Percentiles rank a stretch among this genome's conserved stretches.
phyloP scores from a whole-genome alignment of 176 grass and related monocot genomes.

The Triticum urartu region DNA sequence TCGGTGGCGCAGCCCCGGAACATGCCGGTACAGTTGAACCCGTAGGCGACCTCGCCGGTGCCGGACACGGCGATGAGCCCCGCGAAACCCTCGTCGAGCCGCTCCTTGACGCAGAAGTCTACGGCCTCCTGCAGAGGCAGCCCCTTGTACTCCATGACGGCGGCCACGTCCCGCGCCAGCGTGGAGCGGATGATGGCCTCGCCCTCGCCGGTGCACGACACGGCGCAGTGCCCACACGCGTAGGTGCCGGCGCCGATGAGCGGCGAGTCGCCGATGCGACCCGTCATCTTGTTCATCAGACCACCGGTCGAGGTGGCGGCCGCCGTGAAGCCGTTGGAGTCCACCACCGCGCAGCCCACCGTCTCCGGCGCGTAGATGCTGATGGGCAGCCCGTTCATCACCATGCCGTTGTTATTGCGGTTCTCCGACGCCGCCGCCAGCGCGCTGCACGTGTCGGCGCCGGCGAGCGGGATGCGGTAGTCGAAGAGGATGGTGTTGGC shows the following conservation, averaged over 20 bases:
- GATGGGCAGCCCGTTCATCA: conserved; percentile 93
- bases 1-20: conserved; percentile 77
- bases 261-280: conserved; percentile 90
- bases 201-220: conserved; percentile 91
- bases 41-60: conserved; percentile 59
- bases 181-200: conserved; percentile 94
- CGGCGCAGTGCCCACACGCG: conserved; percentile 62
- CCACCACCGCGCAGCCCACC: conserved; percentile 79
- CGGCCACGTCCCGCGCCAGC: conserved; percentile 75
- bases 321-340: conserved; percentile 42
- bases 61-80: conserved; percentile 78
- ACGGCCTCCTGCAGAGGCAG: conserved; percentile 70
- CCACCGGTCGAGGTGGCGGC: conserved; percentile 86
- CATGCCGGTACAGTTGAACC: conserved; percentile 88
- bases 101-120: conserved; percentile 64
- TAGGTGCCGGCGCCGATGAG: conserved; percentile 85
- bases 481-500: conserved; percentile 84
- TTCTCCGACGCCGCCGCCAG: not conserved
- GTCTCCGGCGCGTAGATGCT: conserved; percentile 96
- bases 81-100: conserved; percentile 65
- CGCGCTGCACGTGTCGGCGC: conserved; percentile 55
- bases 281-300: conserved; percentile 90
- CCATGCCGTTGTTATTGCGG: not conserved
- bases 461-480: conserved; percentile 63
- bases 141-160: conserved; percentile 91